Conservation (phyloP, 192 early-diverging fungal genomes). For the Coemansia pectinata region DNA sequence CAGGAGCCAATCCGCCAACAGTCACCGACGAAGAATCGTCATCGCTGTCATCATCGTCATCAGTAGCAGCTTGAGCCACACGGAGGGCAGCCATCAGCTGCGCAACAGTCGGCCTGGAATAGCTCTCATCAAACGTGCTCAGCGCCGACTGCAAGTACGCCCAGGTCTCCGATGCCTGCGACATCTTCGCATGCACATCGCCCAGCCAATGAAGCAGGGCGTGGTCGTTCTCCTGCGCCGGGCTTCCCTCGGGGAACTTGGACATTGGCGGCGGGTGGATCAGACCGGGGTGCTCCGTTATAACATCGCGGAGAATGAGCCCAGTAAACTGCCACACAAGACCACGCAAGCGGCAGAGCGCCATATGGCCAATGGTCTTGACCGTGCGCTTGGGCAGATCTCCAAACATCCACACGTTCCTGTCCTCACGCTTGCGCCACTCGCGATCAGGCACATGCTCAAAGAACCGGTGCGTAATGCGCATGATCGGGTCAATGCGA, state of each 20-base stretch:
- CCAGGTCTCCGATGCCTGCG: slow-evolving; percentile 39
- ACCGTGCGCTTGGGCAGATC: slow-evolving; percentile 95
- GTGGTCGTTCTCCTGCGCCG: slow-evolving; percentile 11
- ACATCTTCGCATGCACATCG: slow-evolving; percentile 18
- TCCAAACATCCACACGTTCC: slow-evolving; percentile 65
- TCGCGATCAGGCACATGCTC: slow-evolving; percentile 74
- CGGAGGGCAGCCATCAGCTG: slow-evolving; percentile 33
- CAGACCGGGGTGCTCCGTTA: slow-evolving; percentile 22
- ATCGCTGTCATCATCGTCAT: slow-evolving; percentile 22
- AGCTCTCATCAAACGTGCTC: not conserved
- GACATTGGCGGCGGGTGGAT: slow-evolving; percentile 1
- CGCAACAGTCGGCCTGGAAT: slow-evolving; percentile 8
- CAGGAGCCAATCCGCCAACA: not conserved
- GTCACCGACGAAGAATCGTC: not conserved
- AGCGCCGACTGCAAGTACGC: slow-evolving; percentile 29
- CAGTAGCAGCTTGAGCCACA: slow-evolving; percentile 11
- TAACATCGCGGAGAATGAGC: slow-evolving; percentile 35
- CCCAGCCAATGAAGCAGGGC: slow-evolving; percentile 19
- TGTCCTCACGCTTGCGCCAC: slow-evolving; percentile 78
- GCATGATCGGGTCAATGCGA: slow-evolving; percentile 56
- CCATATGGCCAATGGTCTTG: slow-evolving; percentile 85
- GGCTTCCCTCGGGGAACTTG: not conserved
- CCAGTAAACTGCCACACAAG: slow-evolving; percentile 45
- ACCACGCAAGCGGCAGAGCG: slow-evolving; percentile 60
- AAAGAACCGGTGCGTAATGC: slow-evolving; percentile 82